Evolutionary conservation across 441 rosid genomes (phyloP).

Genomic region (Gossypium davidsonii): DNA sequence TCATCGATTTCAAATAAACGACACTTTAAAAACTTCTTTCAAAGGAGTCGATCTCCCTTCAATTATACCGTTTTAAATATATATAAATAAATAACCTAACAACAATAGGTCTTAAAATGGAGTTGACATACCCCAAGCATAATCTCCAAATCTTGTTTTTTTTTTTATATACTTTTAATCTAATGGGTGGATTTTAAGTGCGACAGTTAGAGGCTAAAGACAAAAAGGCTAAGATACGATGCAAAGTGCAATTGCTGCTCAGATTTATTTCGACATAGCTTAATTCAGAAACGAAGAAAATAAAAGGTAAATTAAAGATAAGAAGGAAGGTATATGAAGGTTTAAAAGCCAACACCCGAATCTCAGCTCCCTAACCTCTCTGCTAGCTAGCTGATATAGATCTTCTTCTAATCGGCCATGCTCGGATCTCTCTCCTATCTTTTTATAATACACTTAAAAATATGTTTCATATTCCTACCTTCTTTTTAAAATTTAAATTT

Average conservation of each 20-base stretch:
- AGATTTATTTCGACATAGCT: neutral
- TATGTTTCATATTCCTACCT: no score
- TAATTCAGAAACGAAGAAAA: neutral
- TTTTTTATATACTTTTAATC: neutral
- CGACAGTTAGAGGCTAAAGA: neutral
- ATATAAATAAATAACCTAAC: no score
- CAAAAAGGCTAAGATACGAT: neutral
- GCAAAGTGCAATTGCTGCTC: neutral
- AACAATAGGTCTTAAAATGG: no score
- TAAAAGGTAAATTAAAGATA: neutral
- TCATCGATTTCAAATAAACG: no score
- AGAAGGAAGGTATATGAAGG: neutral
- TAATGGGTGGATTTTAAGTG: neutral
- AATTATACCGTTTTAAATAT: no score
- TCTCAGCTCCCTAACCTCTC: conserved; percentile 8
- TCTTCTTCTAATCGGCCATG: neutral
- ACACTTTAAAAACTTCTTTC: no score
- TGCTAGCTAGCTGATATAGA: conserved; percentile 8
- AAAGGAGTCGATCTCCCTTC: no score
- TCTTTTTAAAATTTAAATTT: no score
- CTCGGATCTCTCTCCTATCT: no score
- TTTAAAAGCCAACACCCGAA: conserved; percentile 19
- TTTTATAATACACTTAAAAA: no score
- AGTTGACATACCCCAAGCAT: neutral
- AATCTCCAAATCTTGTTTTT: conserved; percentile 8